phyloP scores from a whole-genome alignment of 306 rosid species.

The Trichosanthes cucumerina region DNA sequence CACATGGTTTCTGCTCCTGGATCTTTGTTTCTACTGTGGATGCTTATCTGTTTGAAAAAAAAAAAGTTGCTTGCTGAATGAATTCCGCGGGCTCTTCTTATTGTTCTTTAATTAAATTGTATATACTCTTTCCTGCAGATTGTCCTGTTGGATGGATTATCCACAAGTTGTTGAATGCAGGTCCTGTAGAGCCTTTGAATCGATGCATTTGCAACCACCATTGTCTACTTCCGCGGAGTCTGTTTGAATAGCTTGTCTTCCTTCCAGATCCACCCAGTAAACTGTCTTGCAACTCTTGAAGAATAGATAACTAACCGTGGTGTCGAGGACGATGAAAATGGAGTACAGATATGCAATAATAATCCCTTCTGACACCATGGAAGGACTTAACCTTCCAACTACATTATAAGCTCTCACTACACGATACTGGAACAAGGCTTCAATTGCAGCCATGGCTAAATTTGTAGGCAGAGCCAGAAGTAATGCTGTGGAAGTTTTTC shows the following conservation, averaged over 20 bases:
- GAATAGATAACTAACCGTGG: slow-evolving; percentile 54
- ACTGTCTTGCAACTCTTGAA: slow-evolving; percentile 43
- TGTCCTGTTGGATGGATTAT: background rate
- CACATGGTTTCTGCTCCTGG: slow-evolving; percentile 8
- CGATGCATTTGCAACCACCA: slow-evolving; percentile 16
- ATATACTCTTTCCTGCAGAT: background rate
- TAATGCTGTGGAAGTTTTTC: slow-evolving; percentile 69
- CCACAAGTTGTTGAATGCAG: background rate
- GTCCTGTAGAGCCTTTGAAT: slow-evolving; percentile 11
- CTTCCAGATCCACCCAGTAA: slow-evolving; percentile 25
- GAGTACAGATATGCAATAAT: slow-evolving; percentile 74
- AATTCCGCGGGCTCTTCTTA: background rate
- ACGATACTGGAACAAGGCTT: slow-evolving; percentile 78
- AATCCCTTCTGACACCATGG: slow-evolving; percentile 52
- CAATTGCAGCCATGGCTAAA: slow-evolving; percentile 62
- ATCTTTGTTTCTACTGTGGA: background rate
- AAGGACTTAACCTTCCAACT: slow-evolving; percentile 22
- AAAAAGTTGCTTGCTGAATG: background rate
- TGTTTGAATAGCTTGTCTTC: slow-evolving; percentile 7
- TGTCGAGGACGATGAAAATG: slow-evolving; percentile 56
- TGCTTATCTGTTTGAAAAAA: background rate
- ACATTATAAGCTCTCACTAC: slow-evolving; percentile 37
- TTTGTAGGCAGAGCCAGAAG: slow-evolving; percentile 62
- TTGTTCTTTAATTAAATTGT: background rate
- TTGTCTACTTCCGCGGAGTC: slow-evolving; percentile 27